Evolutionary conservation across 495 filamentous ascomycete species (phyloP).

Genomic region (Aspergillus kassunensis): DNA sequence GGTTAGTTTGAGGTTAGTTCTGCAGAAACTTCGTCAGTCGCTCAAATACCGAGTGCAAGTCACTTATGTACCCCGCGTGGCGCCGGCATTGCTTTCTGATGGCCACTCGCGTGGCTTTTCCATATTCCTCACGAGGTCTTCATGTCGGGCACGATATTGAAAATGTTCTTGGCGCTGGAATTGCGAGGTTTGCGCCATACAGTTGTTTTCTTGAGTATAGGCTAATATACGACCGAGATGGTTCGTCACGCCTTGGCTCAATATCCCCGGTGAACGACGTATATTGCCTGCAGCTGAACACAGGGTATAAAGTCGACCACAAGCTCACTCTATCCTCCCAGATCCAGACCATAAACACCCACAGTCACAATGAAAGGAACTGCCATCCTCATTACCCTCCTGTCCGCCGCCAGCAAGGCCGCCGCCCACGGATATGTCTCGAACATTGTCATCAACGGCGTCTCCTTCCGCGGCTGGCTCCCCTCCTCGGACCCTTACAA

Average conservation of each 20-base stretch:
- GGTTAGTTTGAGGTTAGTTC: not conserved
- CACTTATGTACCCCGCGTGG: not conserved
- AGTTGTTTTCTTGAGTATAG: no score
- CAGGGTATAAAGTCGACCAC: not conserved
- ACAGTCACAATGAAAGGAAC: not conserved
- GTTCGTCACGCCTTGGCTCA: no score
- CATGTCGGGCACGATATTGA: not conserved
- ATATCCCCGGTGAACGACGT: no score
- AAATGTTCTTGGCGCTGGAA: not conserved
- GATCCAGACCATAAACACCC: not conserved
- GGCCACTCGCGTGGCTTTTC: not conserved
- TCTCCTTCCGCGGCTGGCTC: constrained; percentile 28
- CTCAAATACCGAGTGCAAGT: no score
- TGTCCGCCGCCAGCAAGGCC: constrained; percentile 23
- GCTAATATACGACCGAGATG: no score
- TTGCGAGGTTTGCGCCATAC: no score
- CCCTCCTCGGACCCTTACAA: constrained; percentile 22
- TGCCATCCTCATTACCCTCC: constrained; percentile 9
- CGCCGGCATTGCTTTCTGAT: not conserved
- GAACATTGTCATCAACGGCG: constrained; percentile 50
- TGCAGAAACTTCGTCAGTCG: no score
- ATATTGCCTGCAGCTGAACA: no score
- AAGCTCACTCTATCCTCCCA: not conserved
- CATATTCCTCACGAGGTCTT: not conserved
- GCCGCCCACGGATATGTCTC: constrained; percentile 50